Conservation (phyloP, 2,329 filamentous ascomycete species). For the Teratosphaeria nubilosa region DNA sequence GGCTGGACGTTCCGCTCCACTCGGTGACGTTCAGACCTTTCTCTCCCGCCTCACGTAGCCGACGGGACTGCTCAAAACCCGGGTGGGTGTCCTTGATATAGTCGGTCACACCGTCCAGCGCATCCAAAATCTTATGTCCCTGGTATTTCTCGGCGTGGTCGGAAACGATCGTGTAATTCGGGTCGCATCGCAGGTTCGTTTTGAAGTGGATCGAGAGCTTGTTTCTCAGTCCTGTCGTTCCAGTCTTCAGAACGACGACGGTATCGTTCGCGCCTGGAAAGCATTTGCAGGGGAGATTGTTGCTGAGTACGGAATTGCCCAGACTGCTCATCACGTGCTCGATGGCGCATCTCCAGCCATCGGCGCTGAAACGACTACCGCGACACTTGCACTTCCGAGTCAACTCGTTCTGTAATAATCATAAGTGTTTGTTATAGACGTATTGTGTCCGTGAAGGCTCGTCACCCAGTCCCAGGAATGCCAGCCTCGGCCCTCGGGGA, state of each 20-base stretch:
- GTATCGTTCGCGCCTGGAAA: constrained; percentile 36
- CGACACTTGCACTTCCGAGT: no score
- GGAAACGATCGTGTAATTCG: constrained; percentile 48
- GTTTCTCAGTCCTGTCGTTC: constrained; percentile 45
- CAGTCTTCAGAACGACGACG: constrained; percentile 50
- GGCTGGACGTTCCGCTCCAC: constrained; percentile 10
- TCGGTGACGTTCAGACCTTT: constrained; percentile 22
- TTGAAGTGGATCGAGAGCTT: constrained; percentile 47
- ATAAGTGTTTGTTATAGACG: no score
- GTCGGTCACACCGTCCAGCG: constrained; percentile 22
- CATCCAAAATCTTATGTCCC: constrained; percentile 29
- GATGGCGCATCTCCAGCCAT: no score
- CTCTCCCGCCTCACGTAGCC: constrained; percentile 23
- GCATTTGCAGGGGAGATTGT: background rate
- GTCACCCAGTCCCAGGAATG: no score
- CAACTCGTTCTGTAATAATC: no score
- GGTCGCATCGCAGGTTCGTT: constrained; percentile 46
- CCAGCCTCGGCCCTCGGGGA: no score
- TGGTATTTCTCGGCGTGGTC: constrained; percentile 45
- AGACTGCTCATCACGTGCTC: background rate
- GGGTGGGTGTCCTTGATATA: constrained; percentile 21
- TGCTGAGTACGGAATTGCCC: background rate
- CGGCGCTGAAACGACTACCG: no score
- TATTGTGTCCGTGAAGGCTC: no score
- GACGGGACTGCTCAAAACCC: constrained; percentile 29